Base-by-base conservation (phyloP, 225 moss, liverwort and hornwort species). In the Rhytidiadelphus loreus region DNA sequence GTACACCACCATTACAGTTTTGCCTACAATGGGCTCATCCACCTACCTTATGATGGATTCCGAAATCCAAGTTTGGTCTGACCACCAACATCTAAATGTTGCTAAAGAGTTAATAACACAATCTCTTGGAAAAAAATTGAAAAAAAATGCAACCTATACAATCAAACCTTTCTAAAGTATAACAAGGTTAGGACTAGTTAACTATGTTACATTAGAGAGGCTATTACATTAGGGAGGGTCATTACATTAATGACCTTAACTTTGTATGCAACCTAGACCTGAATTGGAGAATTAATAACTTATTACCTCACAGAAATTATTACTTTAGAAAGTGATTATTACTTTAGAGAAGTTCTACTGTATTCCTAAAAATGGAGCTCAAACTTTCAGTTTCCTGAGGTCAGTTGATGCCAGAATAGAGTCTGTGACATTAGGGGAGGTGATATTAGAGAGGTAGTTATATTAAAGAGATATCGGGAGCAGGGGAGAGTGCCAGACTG, bases 131-230 rank as follows among this genome's bases (percentile, higher is more conserved):
- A 15, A 19, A 11, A 26, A 44, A 48, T 7, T 74, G 12, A 17
- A 44, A 48, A n/a, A 30, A 30, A 11, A 29, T 0, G 0, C 29
- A 29, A 16, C 29, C 44, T 64, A 19, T 9, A 32, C 5, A 32
- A 8, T 10, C 33, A 0, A 64, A 33, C 9, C 18, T 64, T 13
- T 65, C 11, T 65, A 16, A 65, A 11, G 1, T 65, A 65, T 65
- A 65, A 65, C 4, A 35, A 3, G 19, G 1, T 1, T 1, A 3
- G 1, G 18, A 33, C 2, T 33, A 9, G 1, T 0, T 33, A 1
- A 63, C 1, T 17, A 9, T 16, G 29, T 32, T 62, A 30, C 8
- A 62, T 7, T 62, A 14, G 7, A 3, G 14, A 61, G 7, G 7
- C 13, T 62, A 62, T 16, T 33, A 33, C 17, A 63, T 33, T 64